Percentiles rank a stretch among this genome's conserved stretches.
Conservation (phyloP, 768 basidiomycete species). For the Auriscalpium microsporum region DNA sequence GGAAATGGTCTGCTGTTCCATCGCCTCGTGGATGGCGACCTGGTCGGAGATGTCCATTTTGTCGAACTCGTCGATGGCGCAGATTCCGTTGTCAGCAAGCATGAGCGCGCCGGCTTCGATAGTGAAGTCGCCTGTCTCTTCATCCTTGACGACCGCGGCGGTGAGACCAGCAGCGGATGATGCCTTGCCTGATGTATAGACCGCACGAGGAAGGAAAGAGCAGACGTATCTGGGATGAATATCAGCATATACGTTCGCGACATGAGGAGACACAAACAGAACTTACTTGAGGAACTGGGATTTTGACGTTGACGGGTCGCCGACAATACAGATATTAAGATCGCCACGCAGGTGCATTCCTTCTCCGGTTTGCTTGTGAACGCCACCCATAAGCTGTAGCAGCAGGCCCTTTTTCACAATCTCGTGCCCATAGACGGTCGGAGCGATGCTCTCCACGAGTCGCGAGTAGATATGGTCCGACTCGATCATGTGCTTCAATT, state of each 20-base stretch:
- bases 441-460: constrained; percentile 90
- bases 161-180: constrained; percentile 98
- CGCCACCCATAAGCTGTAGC: constrained; percentile 95
- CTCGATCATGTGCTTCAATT: constrained; percentile 90
- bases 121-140: constrained; percentile 98
- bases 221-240: constrained; percentile 72
- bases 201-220: constrained; percentile 94
- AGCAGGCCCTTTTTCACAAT: constrained; percentile 97
- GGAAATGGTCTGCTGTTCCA: constrained; percentile 99
- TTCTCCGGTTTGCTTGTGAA: constrained; percentile 92
- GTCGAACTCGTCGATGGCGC: constrained; percentile 99
- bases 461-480: constrained; percentile 92
- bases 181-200: constrained; percentile 99
- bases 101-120: constrained; percentile 99
- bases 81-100: constrained; percentile 99
- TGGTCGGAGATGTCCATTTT: constrained; percentile 99
- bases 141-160: constrained; percentile 95
- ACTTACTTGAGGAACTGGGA: constrained; percentile 96
- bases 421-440: constrained; percentile 97
- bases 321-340: constrained; percentile 96
- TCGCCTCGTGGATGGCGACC: constrained; percentile 98
- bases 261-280: not conserved
- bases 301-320: constrained; percentile 96
- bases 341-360: constrained; percentile 99
- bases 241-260: not conserved